Evolutionary conservation across 1,284 basidiomycete genomes (phyloP).

Genomic region (Trichosporon inkin): DNA sequence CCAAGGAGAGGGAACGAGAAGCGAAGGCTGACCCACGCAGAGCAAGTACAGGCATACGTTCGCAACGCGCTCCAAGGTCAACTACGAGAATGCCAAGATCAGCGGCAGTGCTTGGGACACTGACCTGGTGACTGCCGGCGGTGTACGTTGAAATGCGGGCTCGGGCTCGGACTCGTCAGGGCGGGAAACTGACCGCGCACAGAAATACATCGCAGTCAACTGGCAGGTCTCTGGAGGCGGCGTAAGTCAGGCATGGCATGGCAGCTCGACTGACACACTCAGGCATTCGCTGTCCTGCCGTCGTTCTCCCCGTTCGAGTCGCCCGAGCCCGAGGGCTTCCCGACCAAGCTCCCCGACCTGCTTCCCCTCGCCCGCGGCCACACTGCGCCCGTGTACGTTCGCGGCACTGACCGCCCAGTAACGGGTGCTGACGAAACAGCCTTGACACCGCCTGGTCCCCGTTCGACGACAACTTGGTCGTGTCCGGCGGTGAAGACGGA

Average conservation of each 20-base stretch:
- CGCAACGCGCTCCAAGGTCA: conserved; percentile 74
- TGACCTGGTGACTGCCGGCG: conserved; percentile 83
- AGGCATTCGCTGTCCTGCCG: conserved; percentile 86
- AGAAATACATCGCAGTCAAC: conserved; percentile 60
- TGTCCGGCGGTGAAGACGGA: conserved; percentile 88
- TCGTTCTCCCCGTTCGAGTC: conserved; percentile 67
- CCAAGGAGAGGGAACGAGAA: neutral
- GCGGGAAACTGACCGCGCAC: neutral
- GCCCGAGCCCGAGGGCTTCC: conserved; percentile 56
- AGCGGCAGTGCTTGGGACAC: conserved; percentile 93
- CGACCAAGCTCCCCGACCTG: conserved; percentile 82
- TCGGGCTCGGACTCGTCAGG: too few species aligned
- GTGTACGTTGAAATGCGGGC: conserved; percentile 55
- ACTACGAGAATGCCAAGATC: conserved; percentile 86
- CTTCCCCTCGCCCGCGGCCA: conserved; percentile 84
- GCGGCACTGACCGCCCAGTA: neutral
- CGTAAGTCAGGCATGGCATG: conserved; percentile 27
- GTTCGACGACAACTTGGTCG: conserved; percentile 85
- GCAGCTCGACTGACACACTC: neutral
- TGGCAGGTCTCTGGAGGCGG: conserved; percentile 95
- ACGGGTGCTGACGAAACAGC: conserved; percentile 54
- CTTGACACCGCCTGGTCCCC: conserved; percentile 97
- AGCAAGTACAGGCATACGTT: conserved; percentile 77
- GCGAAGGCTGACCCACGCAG: conserved; percentile 20
- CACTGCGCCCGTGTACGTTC: conserved; percentile 49